Percentiles rank a stretch among this genome's conserved stretches.
Conservation (phyloP, 2,329 filamentous ascomycete species). For the Pyrenophora seminiperda region DNA sequence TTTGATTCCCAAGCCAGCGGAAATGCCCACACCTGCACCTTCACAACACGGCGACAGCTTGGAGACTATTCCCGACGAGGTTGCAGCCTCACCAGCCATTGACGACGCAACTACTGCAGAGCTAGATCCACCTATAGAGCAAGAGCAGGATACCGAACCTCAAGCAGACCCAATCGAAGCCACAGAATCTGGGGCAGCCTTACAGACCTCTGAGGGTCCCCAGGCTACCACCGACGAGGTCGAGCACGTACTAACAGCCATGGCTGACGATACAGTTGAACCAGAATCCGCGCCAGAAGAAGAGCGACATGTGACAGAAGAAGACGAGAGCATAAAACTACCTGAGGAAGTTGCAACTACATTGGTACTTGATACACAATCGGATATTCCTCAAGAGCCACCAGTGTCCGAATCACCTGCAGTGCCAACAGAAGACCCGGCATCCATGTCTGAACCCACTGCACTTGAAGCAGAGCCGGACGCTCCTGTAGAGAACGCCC, state of each 20-base stretch:
- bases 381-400: neutral
- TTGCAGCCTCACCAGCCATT: slow-evolving; percentile 3
- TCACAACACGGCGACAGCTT: slow-evolving; percentile 13
- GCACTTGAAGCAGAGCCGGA: slow-evolving; percentile 2
- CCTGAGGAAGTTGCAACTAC: slow-evolving; percentile 3
- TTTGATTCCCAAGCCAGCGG: slow-evolving; percentile 22
- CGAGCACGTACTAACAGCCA: neutral
- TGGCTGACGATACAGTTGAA: slow-evolving; percentile 2
- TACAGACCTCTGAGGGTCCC: slow-evolving; percentile 2
- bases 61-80: slow-evolving; percentile 11
- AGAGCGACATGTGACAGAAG: neutral
- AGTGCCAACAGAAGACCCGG: slow-evolving; percentile 2
- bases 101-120: slow-evolving; percentile 8
- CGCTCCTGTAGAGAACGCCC: neutral
- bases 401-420: too few species aligned
- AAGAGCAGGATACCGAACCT: slow-evolving; percentile 4
- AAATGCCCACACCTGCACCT: slow-evolving; percentile 26
- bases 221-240: neutral
- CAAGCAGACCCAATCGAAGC: slow-evolving; percentile 5
- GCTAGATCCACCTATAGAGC: slow-evolving; percentile 11
- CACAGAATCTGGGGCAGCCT: slow-evolving; percentile 5
- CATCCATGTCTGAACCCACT: slow-evolving; percentile 2
- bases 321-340: slow-evolving; percentile 3
- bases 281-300: slow-evolving; percentile 11
- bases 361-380: neutral